A percentile compares a stretch with the other conserved stretches of the same genome.
phyloP scores from a whole-genome alignment of 768 basidiomycete species.

The Podaxis sp. region DNA sequence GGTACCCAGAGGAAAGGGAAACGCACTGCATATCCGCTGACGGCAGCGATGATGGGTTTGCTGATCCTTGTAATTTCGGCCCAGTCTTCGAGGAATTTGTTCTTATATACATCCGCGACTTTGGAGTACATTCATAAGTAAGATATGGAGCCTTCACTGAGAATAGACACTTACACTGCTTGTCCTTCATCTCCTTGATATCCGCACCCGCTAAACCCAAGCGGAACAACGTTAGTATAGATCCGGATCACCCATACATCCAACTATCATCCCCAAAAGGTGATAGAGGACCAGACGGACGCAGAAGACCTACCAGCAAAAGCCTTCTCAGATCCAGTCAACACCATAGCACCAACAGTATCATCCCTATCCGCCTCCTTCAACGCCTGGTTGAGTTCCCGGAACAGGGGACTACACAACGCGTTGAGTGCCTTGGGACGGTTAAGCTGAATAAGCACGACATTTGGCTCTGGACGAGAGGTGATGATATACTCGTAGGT shows the following conservation, averaged over 20 bases:
- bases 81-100: conserved; percentile 88
- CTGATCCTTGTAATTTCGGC: conserved; percentile 63
- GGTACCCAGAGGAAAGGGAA: background rate
- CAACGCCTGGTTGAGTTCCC: conserved; percentile 78
- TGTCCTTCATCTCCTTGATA: conserved; percentile 99
- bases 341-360: conserved; percentile 76
- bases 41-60: conserved; percentile 95
- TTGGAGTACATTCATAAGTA: background rate
- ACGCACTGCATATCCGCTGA: conserved; percentile 88
- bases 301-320: conserved; percentile 73
- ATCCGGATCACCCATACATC: background rate
- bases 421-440: conserved; percentile 91
- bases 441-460: conserved; percentile 84
- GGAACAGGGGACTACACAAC: conserved; percentile 75
- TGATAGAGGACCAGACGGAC: background rate
- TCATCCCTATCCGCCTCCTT: conserved; percentile 68
- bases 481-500: conserved; percentile 66
- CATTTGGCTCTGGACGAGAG: conserved; percentile 63
- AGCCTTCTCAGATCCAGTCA: conserved; percentile 90
- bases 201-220: conserved; percentile 79
- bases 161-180: conserved; percentile 62
- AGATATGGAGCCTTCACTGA: background rate
- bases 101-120: conserved; percentile 88
- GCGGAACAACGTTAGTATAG: background rate
- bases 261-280: background rate